Conservation (phyloP, 2,329 filamentous ascomycete species). For the Cryphonectria parasitica region DNA sequence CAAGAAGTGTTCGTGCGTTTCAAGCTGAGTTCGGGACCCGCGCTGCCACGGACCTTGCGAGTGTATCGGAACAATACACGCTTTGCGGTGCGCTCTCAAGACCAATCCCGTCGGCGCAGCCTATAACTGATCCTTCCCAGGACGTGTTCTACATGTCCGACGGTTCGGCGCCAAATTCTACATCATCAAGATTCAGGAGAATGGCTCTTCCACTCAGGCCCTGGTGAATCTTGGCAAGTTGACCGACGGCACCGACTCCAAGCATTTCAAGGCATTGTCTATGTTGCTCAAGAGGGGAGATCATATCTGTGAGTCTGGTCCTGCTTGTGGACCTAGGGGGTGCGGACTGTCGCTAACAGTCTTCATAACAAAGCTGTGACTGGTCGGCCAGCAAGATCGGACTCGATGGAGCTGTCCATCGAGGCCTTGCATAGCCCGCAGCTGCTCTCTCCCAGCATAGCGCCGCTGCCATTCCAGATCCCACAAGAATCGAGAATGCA, state of each 20-base stretch:
- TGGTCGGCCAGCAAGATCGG: conserved; percentile 71
- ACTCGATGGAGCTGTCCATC: conserved; percentile 76
- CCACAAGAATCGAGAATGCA: conserved; percentile 74
- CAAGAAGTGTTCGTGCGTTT: conserved; percentile 46
- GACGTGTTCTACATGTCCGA: conserved; percentile 75
- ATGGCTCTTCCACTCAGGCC: conserved; percentile 73
- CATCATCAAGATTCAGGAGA: conserved; percentile 80
- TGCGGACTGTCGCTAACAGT: conserved; percentile 29
- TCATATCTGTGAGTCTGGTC: conserved; percentile 69
- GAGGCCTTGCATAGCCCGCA: conserved; percentile 69
- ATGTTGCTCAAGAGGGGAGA: conserved; percentile 79
- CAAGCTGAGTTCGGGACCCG: conserved; percentile 39
- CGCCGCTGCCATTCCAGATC: conserved; percentile 74
- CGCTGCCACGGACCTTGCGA: neutral
- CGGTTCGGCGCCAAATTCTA: conserved; percentile 75
- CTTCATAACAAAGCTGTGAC: conserved; percentile 59
- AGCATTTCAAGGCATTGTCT: conserved; percentile 62
- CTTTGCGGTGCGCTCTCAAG: conserved; percentile 8
- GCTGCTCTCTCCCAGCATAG: conserved; percentile 76
- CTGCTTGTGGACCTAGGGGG: conserved; percentile 24
- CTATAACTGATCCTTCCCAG: conserved; percentile 45
- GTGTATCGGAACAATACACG: neutral
- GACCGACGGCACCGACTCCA: conserved; percentile 39
- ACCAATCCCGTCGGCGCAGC: conserved; percentile 15
- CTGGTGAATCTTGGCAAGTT: conserved; percentile 69